Evolutionary conservation across 495 filamentous ascomycete species (phyloP).

Genomic region (Daldinia grandis): DNA sequence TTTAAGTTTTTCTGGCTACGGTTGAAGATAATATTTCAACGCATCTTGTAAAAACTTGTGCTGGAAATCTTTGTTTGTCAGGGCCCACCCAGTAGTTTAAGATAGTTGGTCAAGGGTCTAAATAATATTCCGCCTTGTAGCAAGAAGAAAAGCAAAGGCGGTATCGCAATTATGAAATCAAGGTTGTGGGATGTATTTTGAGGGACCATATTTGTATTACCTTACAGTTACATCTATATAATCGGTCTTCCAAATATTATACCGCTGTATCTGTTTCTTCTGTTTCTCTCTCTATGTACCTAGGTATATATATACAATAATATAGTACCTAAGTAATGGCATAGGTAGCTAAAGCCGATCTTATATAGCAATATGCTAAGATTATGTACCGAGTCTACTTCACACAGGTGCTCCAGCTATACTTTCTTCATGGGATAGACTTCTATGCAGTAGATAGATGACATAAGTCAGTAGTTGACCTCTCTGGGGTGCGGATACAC

Average conservation of each 20-base stretch:
- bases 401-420: not conserved
- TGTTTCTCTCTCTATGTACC: too few relatives aligned
- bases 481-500: not conserved
- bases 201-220: too few relatives aligned
- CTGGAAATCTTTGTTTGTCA: not conserved
- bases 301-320: too few relatives aligned
- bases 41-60: not conserved
- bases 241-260: too few relatives aligned
- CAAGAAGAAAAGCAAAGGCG: not conserved
- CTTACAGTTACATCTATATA: too few relatives aligned
- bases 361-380: not conserved
- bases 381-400: not conserved
- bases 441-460: not conserved
- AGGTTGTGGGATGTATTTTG: not conserved
- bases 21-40: constrained; percentile 5
- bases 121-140: not conserved
- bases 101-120: not conserved
- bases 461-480: not conserved
- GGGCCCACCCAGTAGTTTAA: not conserved
- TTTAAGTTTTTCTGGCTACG: constrained; percentile 6
- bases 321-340: too few relatives aligned
- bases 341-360: not conserved
- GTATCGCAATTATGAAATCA: not conserved
- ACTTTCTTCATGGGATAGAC: not conserved
- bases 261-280: too few relatives aligned